Evolutionary conservation across 23 red algal genomes (phyloP), one percentile per base, ranked within the genome.

Genomic region (Gracilaria domingensis): DNA sequence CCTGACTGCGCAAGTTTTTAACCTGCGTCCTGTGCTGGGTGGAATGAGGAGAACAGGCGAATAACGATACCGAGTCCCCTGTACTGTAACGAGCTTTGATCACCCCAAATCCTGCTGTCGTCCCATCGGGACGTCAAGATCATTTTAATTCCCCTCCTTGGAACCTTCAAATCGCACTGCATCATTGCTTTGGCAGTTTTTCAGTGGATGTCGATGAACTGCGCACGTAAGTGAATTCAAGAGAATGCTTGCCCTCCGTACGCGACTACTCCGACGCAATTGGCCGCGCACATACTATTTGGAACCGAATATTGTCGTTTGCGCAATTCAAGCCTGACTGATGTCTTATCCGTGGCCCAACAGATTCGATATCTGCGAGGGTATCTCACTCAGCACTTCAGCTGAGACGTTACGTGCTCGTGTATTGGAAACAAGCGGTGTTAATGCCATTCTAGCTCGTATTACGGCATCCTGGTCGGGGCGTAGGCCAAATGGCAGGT

Each of bases 171-270:
- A 18, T 8, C 48, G 14, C 54, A 58, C 54, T 58, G 54, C 54
- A 58, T 65, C n/a, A 32, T 65, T 65, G 60, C 25, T 32, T 65
- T 65, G 60, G 60, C 60, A 65, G 24, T 30, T 30, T 65, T 25
- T 65, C 12, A 65, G 60, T 65, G 60, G 60, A 65, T 65, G 26
- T 32, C 24, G 60, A 65, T 65, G 21, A 65, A 65, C 60, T 65
- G 60, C 60, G 24, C 23, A 29, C 21, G 26, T 4, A 5, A 59
- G 42, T 2, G 2, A 24, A 59, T 59, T 24, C n/a, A 24, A 5
- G n/a, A 59, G 14, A 59, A 4, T 2, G 7, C 14, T 24, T 29
- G 25, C 26, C 2, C 24, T 25, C 60, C 6, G 26, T 32, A 25
- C 54, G 23, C 54, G 18, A 23, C 54, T 18, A 23, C 26, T 65